A percentile compares a stretch with the other conserved stretches of the same genome.
Conservation (phyloP, 306 rosid species). For the Dryas alaskensis region DNA sequence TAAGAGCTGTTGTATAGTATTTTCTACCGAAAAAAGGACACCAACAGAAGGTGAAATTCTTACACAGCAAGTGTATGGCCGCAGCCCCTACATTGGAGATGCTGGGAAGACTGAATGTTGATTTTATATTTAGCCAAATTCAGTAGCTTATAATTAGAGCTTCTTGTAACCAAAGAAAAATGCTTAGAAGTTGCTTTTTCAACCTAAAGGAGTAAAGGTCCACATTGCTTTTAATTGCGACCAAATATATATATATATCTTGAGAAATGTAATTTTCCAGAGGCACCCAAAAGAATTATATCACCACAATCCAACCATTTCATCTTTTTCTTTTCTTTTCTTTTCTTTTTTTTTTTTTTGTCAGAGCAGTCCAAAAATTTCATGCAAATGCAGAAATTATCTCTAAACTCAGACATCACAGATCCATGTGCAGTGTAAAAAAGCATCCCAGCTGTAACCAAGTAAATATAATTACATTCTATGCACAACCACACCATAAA, state of each 20-base stretch:
- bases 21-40: background rate
- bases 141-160: background rate
- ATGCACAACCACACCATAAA: background rate
- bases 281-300: background rate
- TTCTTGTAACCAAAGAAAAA: background rate
- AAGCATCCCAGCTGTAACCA: background rate
- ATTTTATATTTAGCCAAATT: background rate
- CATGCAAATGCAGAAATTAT: no score
- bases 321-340: background rate
- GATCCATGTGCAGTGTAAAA: background rate
- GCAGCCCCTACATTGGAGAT: no score
- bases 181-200: background rate
- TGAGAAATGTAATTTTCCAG: background rate
- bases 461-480: conserved; percentile 1
- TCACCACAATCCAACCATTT: background rate
- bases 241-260: background rate
- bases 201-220: background rate
- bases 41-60: background rate
- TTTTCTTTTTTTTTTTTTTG: no score
- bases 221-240: background rate
- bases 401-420: background rate
- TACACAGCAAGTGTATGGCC: background rate
- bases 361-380: no score
- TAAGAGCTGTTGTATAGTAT: no score
- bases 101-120: background rate